Base-by-base conservation (phyloP, 768 basidiomycete genomes). In the Suillus sp. region DNA sequence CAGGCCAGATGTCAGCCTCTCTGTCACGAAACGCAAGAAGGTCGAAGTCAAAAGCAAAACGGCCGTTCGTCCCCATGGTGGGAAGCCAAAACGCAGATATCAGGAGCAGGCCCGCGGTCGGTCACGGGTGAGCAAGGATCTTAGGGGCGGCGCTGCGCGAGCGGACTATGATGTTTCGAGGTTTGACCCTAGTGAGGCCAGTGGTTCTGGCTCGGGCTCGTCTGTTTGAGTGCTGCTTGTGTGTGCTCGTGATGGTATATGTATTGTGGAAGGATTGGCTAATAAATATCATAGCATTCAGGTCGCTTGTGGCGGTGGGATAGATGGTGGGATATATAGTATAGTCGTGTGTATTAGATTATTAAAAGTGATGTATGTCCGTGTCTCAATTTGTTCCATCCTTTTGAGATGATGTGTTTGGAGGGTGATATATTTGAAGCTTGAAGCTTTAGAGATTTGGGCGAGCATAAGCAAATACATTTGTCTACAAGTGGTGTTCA, bases 111-210 rank as follows among this genome's bases (percentile, higher is more conserved):
- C 1, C 30, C 71, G 68, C 56, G 70, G 66, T 48, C 74, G 70
- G 35, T 77, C 65, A 62, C 74, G 76, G 37, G 72, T 70, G 54
- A 81, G 74, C 68, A 81, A 81, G 65, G 80, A 81, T 60, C 68
- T 77, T 18, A 67, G 77, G n/a, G 71, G 76, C 30, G 74, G 74
- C 37, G 69, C 74, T 18, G 72, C 75, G 18, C 62, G 66, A 40
- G 9, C 59, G 20, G 64, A 66, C 1, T 71, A 75, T n/a, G 69
- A 66, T 27, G 59, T 68, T 4, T 60, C 66, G 25, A 59, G 61
- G 40, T 38, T 61, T 30, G 64, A 61, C 22, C 61, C 47, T 18
- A 58, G 63, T 42, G 65, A 62, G 22, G 63, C 38, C 35, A 56
- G 63, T n/a, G 42, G 53, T 37, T 70, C 63, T 13, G 48, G 40